A percentile compares a stretch with the other conserved stretches of the same genome.
These are phyloP conservation scores for Zalerion maritima DNA, from an alignment of 495 filamentous ascomycete species.

Conservation along the genomic window DNA sequence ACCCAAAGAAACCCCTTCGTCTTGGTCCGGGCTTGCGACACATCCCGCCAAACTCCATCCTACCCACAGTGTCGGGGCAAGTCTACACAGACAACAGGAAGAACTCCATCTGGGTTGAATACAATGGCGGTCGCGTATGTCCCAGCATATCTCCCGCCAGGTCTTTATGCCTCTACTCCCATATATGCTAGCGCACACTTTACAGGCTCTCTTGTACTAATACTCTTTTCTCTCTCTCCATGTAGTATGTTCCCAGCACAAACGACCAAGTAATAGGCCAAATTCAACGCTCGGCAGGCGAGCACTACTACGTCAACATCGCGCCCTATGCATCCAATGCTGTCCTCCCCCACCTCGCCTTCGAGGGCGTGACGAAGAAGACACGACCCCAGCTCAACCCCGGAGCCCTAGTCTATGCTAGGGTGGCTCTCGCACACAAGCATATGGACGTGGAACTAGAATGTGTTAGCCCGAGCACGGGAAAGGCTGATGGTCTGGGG, in stretches of 20 bases:
- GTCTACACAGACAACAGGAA: slow-evolving; percentile 61
- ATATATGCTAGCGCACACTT: neutral
- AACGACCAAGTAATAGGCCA: slow-evolving; percentile 79
- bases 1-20: slow-evolving; percentile 52
- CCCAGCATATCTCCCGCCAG: neutral
- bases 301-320: slow-evolving; percentile 52
- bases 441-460: slow-evolving; percentile 82
- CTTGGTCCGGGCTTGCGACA: slow-evolving; percentile 76
- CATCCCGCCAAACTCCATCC: slow-evolving; percentile 51
- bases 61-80: slow-evolving; percentile 65
- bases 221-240: neutral
- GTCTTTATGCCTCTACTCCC: neutral
- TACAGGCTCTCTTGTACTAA: slow-evolving; percentile 2
- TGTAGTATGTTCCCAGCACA: slow-evolving; percentile 59
- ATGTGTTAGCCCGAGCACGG: slow-evolving; percentile 72
- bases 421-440: slow-evolving; percentile 56
- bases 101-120: slow-evolving; percentile 67
- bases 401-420: slow-evolving; percentile 75
- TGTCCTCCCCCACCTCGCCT: slow-evolving; percentile 70
- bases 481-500: slow-evolving; percentile 79
- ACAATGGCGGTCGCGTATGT: slow-evolving; percentile 47
- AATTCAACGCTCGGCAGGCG: slow-evolving; percentile 55
- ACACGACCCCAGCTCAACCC: slow-evolving; percentile 61
- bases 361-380: slow-evolving; percentile 85
- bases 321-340: slow-evolving; percentile 57